A percentile compares a stretch with the other conserved stretches of the same genome.
Evolutionary conservation across 768 basidiomycete genomes (phyloP).

Genomic region (Imleria badia): DNA sequence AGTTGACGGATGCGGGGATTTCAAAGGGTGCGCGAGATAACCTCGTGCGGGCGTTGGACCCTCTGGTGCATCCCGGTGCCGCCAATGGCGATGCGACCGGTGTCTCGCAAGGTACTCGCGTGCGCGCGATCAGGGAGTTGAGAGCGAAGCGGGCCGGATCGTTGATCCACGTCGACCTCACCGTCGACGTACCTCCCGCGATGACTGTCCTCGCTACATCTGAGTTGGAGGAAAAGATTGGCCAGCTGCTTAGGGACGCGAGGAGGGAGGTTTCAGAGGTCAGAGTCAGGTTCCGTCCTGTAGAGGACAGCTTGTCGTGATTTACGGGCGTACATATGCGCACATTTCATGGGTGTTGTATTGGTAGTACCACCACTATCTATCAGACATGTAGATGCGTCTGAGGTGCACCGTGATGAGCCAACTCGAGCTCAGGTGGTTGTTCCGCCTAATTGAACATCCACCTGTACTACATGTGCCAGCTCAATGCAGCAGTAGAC

Average conservation of each 20-base stretch:
- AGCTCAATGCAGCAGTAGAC: too few relatives aligned
- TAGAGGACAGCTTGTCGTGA: conserved; percentile 20
- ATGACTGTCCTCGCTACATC: conserved; percentile 60
- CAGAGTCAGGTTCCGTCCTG: conserved; percentile 58
- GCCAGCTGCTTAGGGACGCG: conserved; percentile 49
- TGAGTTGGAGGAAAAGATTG: conserved; percentile 62
- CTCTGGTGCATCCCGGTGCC: conserved; percentile 42
- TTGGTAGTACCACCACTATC: too few relatives aligned
- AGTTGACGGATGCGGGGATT: conserved; percentile 83
- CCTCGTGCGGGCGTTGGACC: conserved; percentile 57
- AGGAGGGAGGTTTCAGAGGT: conserved; percentile 74
- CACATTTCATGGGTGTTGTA: too few relatives aligned
- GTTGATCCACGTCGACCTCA: conserved; percentile 79
- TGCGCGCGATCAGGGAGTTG: conserved; percentile 52
- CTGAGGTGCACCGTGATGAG: conserved; percentile 14
- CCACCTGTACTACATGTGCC: too few relatives aligned
- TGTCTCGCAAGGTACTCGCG: conserved; percentile 8
- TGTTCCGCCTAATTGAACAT: too few relatives aligned
- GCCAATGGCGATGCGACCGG: conserved; percentile 18
- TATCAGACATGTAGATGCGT: neutral
- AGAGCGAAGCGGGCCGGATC: conserved; percentile 81
- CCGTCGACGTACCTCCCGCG: conserved; percentile 61
- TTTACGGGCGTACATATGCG: neutral
- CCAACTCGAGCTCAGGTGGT: conserved; percentile 44
- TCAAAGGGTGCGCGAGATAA: conserved; percentile 51